Conservation (phyloP, 495 filamentous ascomycete species). For the Trichoderma reesei region DNA sequence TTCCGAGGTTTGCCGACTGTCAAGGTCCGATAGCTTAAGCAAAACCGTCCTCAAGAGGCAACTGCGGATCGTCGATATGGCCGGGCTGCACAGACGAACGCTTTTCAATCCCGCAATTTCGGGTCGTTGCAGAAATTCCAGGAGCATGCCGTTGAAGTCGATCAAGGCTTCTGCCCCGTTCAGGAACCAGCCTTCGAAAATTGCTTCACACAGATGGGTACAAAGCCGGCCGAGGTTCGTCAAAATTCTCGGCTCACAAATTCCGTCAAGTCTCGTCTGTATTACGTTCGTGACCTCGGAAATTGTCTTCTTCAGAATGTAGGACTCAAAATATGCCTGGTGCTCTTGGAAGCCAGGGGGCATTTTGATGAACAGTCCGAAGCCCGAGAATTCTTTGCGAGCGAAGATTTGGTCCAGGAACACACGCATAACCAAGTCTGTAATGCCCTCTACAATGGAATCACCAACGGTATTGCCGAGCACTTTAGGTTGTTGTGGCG, state of each 20-base stretch:
- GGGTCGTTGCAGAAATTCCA: conserved; percentile 83
- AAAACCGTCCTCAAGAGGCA: conserved; percentile 69
- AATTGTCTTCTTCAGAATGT: conserved; percentile 66
- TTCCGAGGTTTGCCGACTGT: conserved; percentile 48
- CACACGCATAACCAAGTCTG: conserved; percentile 65
- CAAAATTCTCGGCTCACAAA: conserved; percentile 75
- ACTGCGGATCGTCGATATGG: conserved; percentile 59
- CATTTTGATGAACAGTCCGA: conserved; percentile 79
- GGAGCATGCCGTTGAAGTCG: conserved; percentile 75
- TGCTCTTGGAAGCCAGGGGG: conserved; percentile 89
- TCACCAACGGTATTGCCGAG: conserved; percentile 24
- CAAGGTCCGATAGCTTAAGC: conserved; percentile 72
- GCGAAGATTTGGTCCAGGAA: conserved; percentile 74
- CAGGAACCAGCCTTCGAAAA: conserved; percentile 94
- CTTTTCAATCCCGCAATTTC: conserved; percentile 72
- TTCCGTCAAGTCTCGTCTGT: conserved; percentile 55
- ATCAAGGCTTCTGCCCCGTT: conserved; percentile 70
- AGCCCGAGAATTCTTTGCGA: conserved; percentile 82
- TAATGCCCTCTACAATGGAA: conserved; percentile 59
- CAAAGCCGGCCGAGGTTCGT: conserved; percentile 76
- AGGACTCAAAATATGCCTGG: conserved; percentile 90
- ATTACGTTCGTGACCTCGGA: conserved; percentile 59
- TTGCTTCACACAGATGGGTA: conserved; percentile 71
- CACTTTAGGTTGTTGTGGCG: not conserved
- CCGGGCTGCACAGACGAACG: conserved; percentile 78